Evolutionary conservation across 192 early-diverging fungal species (phyloP), one percentile per base, ranked within the genome.

Genomic region (Coemansia sp.): DNA sequence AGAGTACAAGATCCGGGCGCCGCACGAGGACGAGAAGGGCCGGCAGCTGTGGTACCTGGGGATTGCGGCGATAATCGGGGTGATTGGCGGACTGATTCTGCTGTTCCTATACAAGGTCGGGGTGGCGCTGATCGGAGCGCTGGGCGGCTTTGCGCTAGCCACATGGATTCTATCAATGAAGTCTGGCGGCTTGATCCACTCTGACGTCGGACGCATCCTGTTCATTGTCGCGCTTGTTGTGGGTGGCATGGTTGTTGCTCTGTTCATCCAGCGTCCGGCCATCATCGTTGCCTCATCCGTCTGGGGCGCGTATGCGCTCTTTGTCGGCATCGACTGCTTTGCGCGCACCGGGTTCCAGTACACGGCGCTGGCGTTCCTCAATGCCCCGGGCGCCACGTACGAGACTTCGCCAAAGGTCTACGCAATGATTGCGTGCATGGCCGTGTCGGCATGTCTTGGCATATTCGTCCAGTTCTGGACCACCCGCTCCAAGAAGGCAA

Each of bases 281-380:
- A 75, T 94, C 50, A 88, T 93, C 22, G 68, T 93, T 42, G 86
- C 85, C 20, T 92, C 94, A 8, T 73, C 89, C 16, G 84, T 94
- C 37, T 87, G 90, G 66, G 94, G 94, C 25, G 85, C 94, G 7
- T 94, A 91, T 76, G 86, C 86, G 53, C 85, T 94, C 75, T 86
- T 91, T 68, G 63, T 89, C 20, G 94, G 94, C 54, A 85, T 94
- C 44, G 94, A 96, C 77, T 85, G 90, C 65, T 96, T 92, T 81
- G 85, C 85, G n/a, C 72, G 87, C 13, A 90, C 91, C 12, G 94
- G 94, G 6, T 90, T 93, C 74, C 67, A 77, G 38, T 80, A 88
- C 37, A 84, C 88, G n/a, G 74, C 89, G 16, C 55, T 77, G 17
- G 66, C 74, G 4, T 87, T 93, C 66, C 65, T 91, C 63, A 77